A percentile compares a stretch with the other conserved stretches of the same genome.
Conservation (phyloP, 2,329 filamentous ascomycete genomes). For the Tolypocladium capitatum region DNA sequence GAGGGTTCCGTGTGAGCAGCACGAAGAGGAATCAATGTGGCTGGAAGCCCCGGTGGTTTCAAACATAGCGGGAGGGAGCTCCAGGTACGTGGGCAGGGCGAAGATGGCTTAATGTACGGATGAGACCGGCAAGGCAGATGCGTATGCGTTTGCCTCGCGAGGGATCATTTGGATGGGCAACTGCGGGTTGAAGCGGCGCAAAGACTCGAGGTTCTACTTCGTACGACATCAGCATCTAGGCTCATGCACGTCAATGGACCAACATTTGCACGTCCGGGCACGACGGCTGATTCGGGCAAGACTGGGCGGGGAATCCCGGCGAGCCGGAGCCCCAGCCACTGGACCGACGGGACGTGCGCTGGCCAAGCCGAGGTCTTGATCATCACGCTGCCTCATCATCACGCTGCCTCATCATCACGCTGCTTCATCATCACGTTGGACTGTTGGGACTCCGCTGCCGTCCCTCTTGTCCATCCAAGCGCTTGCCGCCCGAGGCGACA, state of each 20-base stretch:
- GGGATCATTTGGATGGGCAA: not conserved
- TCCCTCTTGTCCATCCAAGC: not conserved
- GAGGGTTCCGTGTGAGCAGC: not conserved
- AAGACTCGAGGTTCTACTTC: not conserved
- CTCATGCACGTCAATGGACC: no score
- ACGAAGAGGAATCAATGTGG: not conserved
- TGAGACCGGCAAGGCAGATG: not conserved
- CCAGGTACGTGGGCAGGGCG: not conserved
- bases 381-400: no score
- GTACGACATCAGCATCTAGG: not conserved
- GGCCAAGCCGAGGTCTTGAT: slow-evolving; percentile 1
- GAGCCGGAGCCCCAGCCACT: not conserved
- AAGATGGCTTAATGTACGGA: not conserved
- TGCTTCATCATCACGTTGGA: no score
- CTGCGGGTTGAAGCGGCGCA: not conserved
- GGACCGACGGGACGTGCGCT: no score
- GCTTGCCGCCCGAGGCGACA: not conserved
- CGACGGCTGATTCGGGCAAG: no score
- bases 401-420: no score
- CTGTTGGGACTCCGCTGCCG: not conserved
- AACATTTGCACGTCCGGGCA: no score
- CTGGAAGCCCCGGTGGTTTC: not conserved
- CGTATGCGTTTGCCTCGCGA: not conserved
- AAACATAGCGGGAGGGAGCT: not conserved
- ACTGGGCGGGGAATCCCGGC: slow-evolving; percentile 2